Conservation (phyloP, 164 flowering plant species). For the Kalanchoe fedtschenkoi region DNA sequence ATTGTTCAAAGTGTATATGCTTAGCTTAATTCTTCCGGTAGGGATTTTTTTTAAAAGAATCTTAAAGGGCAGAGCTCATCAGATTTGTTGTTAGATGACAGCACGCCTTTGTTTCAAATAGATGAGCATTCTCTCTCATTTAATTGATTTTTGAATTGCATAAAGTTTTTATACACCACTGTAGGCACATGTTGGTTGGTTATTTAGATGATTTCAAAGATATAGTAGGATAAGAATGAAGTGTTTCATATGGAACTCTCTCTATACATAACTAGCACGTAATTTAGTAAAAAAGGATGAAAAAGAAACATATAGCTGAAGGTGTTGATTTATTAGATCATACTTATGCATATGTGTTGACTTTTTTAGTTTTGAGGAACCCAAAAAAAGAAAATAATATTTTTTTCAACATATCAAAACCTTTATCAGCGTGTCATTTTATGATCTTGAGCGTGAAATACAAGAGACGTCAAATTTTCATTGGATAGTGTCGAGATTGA, state of each 20-base stretch:
- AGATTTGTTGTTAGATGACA: too few relatives aligned
- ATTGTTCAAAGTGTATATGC: too few relatives aligned
- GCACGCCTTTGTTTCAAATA: too few relatives aligned
- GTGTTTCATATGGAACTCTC: background rate
- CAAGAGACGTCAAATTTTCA: too few relatives aligned
- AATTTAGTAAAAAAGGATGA: background rate
- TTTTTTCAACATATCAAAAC: slow-evolving; percentile 75
- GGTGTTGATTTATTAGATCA: background rate
- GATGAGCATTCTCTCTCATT: too few relatives aligned
- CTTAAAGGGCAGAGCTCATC: too few relatives aligned
- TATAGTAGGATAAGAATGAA: background rate
- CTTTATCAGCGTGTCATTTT: slow-evolving; percentile 47
- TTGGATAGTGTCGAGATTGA: too few relatives aligned
- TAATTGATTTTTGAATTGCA: too few relatives aligned
- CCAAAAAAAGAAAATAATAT: slow-evolving; percentile 36
- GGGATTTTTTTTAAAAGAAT: too few relatives aligned
- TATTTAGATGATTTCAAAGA: background rate
- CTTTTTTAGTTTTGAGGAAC: slow-evolving; percentile 24
- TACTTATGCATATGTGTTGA: background rate
- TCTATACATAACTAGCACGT: background rate
- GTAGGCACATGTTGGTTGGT: background rate
- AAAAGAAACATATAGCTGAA: background rate
- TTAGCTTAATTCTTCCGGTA: too few relatives aligned
- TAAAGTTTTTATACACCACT: too few relatives aligned
- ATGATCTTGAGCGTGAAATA: slow-evolving; percentile 83